These are phyloP conservation scores for Dioscorea zingiberensis DNA, from an alignment of 106 monocot genomes.

Conservation along the genomic window DNA sequence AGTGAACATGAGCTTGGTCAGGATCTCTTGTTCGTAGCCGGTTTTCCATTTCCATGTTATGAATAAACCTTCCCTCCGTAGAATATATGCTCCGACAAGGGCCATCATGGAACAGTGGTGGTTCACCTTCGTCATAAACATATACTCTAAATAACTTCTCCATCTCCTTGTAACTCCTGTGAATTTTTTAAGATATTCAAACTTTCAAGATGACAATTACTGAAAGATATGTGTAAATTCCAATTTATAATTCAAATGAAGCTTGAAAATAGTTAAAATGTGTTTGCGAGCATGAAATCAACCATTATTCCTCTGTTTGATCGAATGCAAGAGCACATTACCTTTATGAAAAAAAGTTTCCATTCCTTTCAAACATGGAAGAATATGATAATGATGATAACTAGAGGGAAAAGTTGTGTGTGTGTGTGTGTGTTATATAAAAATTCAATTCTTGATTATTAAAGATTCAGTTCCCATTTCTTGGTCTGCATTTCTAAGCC, in stretches of 20 bases:
- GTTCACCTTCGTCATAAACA: conserved; percentile 63
- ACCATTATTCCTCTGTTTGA: no score
- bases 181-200: background rate
- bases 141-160: conserved; percentile 53
- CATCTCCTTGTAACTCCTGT: conserved; percentile 71
- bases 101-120: conserved; percentile 62
- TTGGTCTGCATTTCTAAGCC: no score
- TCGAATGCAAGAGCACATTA: no score
- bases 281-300: no score
- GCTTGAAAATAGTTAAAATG: background rate
- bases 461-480: no score
- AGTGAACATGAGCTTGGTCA: conserved; percentile 46
- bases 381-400: no score
- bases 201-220: background rate
- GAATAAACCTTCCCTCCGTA: conserved; percentile 53
- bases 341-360: no score
- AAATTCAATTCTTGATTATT: no score
- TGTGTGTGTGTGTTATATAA: no score
- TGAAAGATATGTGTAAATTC: no score
- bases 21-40: conserved; percentile 33
- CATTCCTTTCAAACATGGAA: no score
- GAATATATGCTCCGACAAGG: conserved; percentile 56
- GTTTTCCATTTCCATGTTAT: conserved; percentile 39
- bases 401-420: no score
- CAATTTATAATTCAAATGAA: background rate